Evolutionary conservation across 192 early-diverging fungal species (phyloP), one percentile per base, ranked within the genome.

Genomic region (Neocallimastix lanati): DNA sequence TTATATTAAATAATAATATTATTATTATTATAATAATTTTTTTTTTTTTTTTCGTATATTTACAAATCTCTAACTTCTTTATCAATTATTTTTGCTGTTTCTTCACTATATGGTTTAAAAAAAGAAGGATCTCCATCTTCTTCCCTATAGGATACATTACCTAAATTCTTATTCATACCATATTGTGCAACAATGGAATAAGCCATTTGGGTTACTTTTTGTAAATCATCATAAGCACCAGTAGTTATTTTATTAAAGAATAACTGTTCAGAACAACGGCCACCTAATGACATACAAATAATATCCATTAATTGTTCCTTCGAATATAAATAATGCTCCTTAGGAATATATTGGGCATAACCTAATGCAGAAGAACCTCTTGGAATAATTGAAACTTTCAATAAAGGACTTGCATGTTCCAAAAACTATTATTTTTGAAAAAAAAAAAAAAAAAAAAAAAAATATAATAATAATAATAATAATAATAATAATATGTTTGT

Each of bases 321-420:
- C 28, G 96, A 97, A 82, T 98, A 95, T 82, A 99, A 84, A 82
- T 96, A 95, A 86, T 96, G 92, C 82, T 99, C 97, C 85, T 97
- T 95, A 81, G 97, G 97, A 82, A 99, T 84, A 85, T 98, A 99
- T 87, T 99, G 98, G 76, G 98, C 98, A 88, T 99, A 99, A 21
- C 98, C 98, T 21, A 99, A 90, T 18, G 98, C 98, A 28, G 91
- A 96, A 33, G 90, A 86, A 33, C 98, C 96, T 81, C 98, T 92
- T 36, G 98, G 98, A 83, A 99, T 99, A 82, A 99, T 98, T 77
- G 95, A 96, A 12, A 99, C 98, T 87, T 98, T 98, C 76, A 99
- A 87, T 77, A 99, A 85, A 27, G 98, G 98, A 86, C 97, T 94
- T 0, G 98, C 96, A 81, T 96, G 92, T 80, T 96, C 89, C 79